Base-by-base conservation (phyloP, 1,284 basidiomycete species). In the Gomphus bonarii region DNA sequence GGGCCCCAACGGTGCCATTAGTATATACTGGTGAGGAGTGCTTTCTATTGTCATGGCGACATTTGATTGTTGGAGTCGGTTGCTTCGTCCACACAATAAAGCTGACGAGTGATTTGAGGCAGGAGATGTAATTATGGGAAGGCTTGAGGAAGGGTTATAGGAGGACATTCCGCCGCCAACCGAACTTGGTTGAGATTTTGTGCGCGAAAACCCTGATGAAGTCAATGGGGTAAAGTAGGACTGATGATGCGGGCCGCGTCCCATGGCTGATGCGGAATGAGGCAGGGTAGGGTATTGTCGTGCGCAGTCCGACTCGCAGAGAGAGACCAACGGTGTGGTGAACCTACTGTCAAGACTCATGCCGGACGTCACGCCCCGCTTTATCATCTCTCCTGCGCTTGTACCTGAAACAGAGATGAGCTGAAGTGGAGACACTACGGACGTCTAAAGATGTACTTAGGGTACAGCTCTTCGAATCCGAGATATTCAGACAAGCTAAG, bases 21-120 rank as follows among this genome's bases (percentile, higher is more conserved):
- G 61, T 22, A 63, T 60, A 48, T 67, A 62, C 31, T 60, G 57
- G 12, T 61, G 48, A 3, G 61, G 61, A 6, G 62, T 62, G 30
- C 59, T 61, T 48, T 66, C 63, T 31, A 66, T 63, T 25, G 61
- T 58, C 61, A 65, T 65, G 28, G 59, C 61, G 16, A 63, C 61
- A 33, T 58, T 59, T 16, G 47, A 51, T 9, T 58, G 60, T 18
- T 52, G 55, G 2, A 35, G 42, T 3, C 47, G 16, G 36, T 16
- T 44, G 31, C 47, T 33, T 22, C 43, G 46, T 12, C 47, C 47
- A 35, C 55, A 47, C 8, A 56, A 25, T 18, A 55, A 36, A 50
- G 53, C n/a, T 9, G 58, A 31, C 18, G 53, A 47, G 3, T 28
- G 14, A 36, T 50, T 59, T 20, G 58, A 18, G 22, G 54, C 28